Evolutionary conservation across 1,284 basidiomycete genomes (phyloP).

Genomic region (Volvariella volvacea): DNA sequence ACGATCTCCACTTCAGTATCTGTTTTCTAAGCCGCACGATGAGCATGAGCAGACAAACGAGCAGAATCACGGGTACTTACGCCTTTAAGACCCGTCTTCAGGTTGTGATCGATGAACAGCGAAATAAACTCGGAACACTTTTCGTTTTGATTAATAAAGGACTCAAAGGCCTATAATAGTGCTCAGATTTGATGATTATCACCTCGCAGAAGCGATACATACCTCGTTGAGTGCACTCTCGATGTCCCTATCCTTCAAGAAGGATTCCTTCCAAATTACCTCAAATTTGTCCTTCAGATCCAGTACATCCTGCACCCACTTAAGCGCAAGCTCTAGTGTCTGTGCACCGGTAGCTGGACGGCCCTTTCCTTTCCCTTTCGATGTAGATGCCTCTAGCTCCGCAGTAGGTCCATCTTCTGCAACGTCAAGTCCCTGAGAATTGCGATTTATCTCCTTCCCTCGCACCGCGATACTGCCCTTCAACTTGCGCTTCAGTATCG

Average conservation of each 20-base stretch:
- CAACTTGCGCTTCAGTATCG: slow-evolving; percentile 61
- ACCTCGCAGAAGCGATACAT: slow-evolving; percentile 12
- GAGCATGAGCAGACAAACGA: slow-evolving; percentile 1
- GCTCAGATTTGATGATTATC: not conserved
- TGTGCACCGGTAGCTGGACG: slow-evolving; percentile 37
- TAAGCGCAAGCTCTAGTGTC: slow-evolving; percentile 51
- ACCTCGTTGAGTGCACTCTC: slow-evolving; percentile 89
- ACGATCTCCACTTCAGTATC: slow-evolving; percentile 88
- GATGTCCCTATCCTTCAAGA: slow-evolving; percentile 70
- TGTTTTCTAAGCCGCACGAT: slow-evolving; percentile 63
- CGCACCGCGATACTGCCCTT: slow-evolving; percentile 72
- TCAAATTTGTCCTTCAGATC: slow-evolving; percentile 93
- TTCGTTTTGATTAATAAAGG: slow-evolving; percentile 87
- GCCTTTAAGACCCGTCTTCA: slow-evolving; percentile 93
- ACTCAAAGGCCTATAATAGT: slow-evolving; percentile 74
- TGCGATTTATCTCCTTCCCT: slow-evolving; percentile 78
- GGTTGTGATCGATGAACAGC: slow-evolving; percentile 94
- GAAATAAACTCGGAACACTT: slow-evolving; percentile 94
- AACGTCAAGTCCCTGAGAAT: slow-evolving; percentile 32
- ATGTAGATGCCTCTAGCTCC: slow-evolving; percentile 24
- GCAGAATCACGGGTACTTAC: slow-evolving; percentile 47
- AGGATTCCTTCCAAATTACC: slow-evolving; percentile 63
- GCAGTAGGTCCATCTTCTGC: slow-evolving; percentile 25
- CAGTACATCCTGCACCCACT: slow-evolving; percentile 94
- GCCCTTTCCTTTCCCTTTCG: slow-evolving; percentile 28